Evolutionary conservation across 2,329 filamentous ascomycete genomes (phyloP).

Genomic region (Chalara sp.): DNA sequence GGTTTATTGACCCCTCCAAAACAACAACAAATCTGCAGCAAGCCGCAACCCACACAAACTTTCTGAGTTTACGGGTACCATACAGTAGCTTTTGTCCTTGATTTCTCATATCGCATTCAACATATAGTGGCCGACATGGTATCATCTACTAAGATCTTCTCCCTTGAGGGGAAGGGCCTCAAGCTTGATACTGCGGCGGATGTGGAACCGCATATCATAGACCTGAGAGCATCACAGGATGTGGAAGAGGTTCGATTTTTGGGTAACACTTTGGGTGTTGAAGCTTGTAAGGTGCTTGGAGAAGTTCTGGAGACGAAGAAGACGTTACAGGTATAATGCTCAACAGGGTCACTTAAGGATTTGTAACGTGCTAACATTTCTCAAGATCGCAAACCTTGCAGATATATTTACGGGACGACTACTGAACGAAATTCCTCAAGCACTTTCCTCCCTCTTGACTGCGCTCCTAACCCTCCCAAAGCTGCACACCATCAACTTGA

Average conservation of each 20-base stretch:
- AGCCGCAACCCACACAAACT: too few species aligned
- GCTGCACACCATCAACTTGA: slow-evolving; percentile 87
- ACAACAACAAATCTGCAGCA: too few species aligned
- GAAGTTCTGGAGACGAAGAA: slow-evolving; percentile 80
- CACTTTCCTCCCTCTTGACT: slow-evolving; percentile 77
- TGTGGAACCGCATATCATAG: slow-evolving; percentile 75
- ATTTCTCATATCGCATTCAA: too few species aligned
- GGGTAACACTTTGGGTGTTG: slow-evolving; percentile 89
- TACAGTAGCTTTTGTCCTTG: too few species aligned
- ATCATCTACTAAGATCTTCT: slow-evolving; percentile 60
- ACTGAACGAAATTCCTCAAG: slow-evolving; percentile 86
- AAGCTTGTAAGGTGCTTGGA: slow-evolving; percentile 78
- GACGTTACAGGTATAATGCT: slow-evolving; percentile 57
- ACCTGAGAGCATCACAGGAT: slow-evolving; percentile 62
- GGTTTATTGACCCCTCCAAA: too few species aligned
- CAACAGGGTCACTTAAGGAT: neutral
- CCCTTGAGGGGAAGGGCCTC: slow-evolving; percentile 83
- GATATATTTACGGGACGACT: slow-evolving; percentile 97
- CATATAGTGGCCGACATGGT: too few species aligned
- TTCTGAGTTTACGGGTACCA: too few species aligned
- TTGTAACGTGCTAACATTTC: slow-evolving; percentile 2
- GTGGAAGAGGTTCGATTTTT: slow-evolving; percentile 81
- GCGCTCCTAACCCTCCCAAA: slow-evolving; percentile 80
- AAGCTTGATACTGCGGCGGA: slow-evolving; percentile 88
- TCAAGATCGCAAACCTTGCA: slow-evolving; percentile 74